Conservation (phyloP, 768 basidiomycete genomes). For the Megacollybia marginata region DNA sequence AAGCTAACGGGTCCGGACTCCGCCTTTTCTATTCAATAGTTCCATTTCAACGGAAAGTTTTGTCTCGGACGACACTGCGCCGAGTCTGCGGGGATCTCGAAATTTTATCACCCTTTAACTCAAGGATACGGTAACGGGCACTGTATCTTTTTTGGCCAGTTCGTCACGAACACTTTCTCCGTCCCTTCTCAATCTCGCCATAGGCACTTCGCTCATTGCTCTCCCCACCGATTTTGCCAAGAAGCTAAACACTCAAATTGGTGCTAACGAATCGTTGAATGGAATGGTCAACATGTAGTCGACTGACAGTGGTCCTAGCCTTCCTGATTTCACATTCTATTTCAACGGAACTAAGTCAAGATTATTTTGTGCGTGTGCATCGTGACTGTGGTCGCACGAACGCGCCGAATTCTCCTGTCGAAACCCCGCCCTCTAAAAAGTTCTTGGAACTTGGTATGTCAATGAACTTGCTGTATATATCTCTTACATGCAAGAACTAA, state of each 20-base stretch:
- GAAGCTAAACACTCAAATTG: constrained; percentile 94
- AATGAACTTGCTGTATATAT: too few relatives aligned
- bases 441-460: too few relatives aligned
- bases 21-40: constrained; percentile 94
- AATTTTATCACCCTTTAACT: constrained; percentile 81
- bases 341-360: constrained; percentile 83
- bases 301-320: constrained; percentile 81
- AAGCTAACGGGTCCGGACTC: constrained; percentile 78
- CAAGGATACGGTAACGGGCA: constrained; percentile 89
- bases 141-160: constrained; percentile 80
- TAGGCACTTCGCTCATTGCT: too few relatives aligned
- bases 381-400: too few relatives aligned
- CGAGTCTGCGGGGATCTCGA: constrained; percentile 78
- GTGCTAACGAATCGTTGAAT: constrained; percentile 91
- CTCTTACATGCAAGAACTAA: too few relatives aligned
- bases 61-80: constrained; percentile 78
- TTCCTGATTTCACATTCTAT: constrained; percentile 81
- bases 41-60: constrained; percentile 96
- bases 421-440: too few relatives aligned
- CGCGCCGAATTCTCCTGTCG: too few relatives aligned
- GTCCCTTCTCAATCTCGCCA: constrained; percentile 41
- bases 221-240: constrained; percentile 93
- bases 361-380: too few relatives aligned
- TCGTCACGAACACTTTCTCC: constrained; percentile 1
- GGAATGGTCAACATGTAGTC: constrained; percentile 91